A percentile compares a stretch with the other conserved stretches of the same genome.
Evolutionary conservation across 2,329 filamentous ascomycete genomes (phyloP).

Genomic region (Monosporascus sp.): DNA sequence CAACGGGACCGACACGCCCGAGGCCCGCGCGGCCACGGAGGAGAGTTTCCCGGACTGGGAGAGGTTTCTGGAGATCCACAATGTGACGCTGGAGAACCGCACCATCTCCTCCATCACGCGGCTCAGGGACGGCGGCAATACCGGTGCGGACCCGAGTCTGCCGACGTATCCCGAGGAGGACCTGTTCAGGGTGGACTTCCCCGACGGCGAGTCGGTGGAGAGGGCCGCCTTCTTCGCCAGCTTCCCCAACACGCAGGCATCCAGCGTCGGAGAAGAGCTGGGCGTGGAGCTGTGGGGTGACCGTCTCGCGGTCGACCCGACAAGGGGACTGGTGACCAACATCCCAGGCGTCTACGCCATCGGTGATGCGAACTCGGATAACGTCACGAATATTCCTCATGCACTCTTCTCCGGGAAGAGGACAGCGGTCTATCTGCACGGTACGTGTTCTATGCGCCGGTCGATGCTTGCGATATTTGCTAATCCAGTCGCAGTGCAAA

Average conservation of each 20-base stretch:
- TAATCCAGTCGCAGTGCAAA: slow-evolving; percentile 26
- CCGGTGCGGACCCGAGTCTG: slow-evolving; percentile 32
- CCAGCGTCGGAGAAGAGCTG: slow-evolving; percentile 38
- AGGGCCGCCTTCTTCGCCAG: slow-evolving; percentile 48
- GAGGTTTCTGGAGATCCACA: slow-evolving; percentile 42
- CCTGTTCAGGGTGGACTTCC: slow-evolving; percentile 49
- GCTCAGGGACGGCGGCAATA: slow-evolving; percentile 33
- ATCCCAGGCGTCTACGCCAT: slow-evolving; percentile 50
- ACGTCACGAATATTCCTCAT: slow-evolving; percentile 55
- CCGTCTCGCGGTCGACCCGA: slow-evolving; percentile 36
- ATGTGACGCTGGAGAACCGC: slow-evolving; percentile 50
- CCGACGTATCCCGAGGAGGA: slow-evolving; percentile 45
- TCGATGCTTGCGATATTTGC: not conserved
- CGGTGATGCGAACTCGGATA: slow-evolving; percentile 55
- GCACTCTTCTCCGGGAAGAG: slow-evolving; percentile 55
- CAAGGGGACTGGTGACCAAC: slow-evolving; percentile 44
- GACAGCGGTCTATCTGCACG: slow-evolving; percentile 51
- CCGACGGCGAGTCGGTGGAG: slow-evolving; percentile 36
- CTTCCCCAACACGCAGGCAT: slow-evolving; percentile 42
- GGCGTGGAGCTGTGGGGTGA: slow-evolving; percentile 40
- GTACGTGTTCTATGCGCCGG: slow-evolving; percentile 31
- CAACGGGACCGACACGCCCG: slow-evolving; percentile 52
- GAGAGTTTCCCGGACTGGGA: slow-evolving; percentile 40
- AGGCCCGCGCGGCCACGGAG: slow-evolving; percentile 32
- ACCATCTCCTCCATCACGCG: slow-evolving; percentile 44